These are phyloP conservation scores for Zymoseptoria pseudotritici DNA, from an alignment of 2,329 filamentous ascomycete species.

Conservation along the genomic window DNA sequence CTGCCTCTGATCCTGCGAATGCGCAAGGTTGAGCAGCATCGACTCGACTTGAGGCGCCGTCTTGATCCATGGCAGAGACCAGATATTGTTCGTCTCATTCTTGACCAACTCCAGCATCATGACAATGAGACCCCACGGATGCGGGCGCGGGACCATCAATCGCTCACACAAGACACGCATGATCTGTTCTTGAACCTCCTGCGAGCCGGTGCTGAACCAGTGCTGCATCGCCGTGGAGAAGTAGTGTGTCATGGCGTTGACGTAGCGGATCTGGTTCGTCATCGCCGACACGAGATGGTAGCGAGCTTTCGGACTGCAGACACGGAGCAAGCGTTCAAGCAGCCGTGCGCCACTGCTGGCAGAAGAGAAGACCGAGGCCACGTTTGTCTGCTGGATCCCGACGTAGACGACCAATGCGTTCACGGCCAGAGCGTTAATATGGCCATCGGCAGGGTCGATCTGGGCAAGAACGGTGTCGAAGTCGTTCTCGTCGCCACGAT, in stretches of 20 bases:
- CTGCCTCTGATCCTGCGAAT: slow-evolving; percentile 18
- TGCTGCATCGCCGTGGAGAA: slow-evolving; percentile 81
- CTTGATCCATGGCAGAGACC: slow-evolving; percentile 88
- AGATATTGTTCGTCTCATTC: slow-evolving; percentile 86
- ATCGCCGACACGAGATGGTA: slow-evolving; percentile 81
- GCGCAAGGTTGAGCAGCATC: slow-evolving; percentile 27
- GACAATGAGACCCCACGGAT: slow-evolving; percentile 90
- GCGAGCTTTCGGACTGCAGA: slow-evolving; percentile 66
- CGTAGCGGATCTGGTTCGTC: slow-evolving; percentile 84
- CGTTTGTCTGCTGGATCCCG: slow-evolving; percentile 59
- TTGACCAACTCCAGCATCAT: slow-evolving; percentile 84
- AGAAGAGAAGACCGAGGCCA: slow-evolving; percentile 56
- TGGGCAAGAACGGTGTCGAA: slow-evolving; percentile 69
- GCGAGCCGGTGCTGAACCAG: slow-evolving; percentile 58
- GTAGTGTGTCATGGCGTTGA: slow-evolving; percentile 84
- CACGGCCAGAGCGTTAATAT: slow-evolving; percentile 50
- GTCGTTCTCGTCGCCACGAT: slow-evolving; percentile 58
- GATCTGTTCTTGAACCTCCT: slow-evolving; percentile 86
- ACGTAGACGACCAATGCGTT: slow-evolving; percentile 80
- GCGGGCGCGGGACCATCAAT: slow-evolving; percentile 78
- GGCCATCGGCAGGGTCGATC: slow-evolving; percentile 49
- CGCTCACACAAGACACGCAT: slow-evolving; percentile 83
- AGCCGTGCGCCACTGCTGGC: slow-evolving; percentile 62
- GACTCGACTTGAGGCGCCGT: slow-evolving; percentile 67
- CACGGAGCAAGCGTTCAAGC: slow-evolving; percentile 68